Base-by-base conservation (phyloP, 1,284 basidiomycete genomes). In the Ceratobasidium sp. region DNA sequence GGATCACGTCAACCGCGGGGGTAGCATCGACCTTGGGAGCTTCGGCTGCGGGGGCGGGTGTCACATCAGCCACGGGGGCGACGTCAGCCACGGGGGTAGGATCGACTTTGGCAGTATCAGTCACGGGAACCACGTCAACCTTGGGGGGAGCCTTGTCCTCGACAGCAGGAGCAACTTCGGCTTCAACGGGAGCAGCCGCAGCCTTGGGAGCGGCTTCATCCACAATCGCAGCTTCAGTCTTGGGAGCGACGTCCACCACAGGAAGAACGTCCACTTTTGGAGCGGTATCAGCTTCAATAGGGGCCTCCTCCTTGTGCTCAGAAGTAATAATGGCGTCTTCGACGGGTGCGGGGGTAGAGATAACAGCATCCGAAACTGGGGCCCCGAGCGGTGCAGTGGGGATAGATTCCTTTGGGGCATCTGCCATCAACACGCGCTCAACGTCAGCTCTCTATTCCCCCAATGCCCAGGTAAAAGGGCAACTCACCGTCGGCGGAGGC, bases 311-410 rank as follows among this genome's bases (percentile, higher is more conserved):
- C 22, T 50, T 27, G 47, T 6, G 47, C 15, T 25, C 47, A 7
- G 25, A 40, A 27, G 58, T 50, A n/a, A 31, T 32, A n/a, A 50
- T 32, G 31, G 27, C 34, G 20, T 62, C 45, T 25, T 64, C 62
- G 20, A 20, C 42, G 3, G 47, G 31, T 27, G 31, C 62, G 38
- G 62, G 62, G 34, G 32, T 34, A 42, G 45, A 38, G 25, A 65
- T 35, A 40, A 53, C 47, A 25, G 34, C 17, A 32, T 65, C 31
- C 29, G 62, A 25, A 12, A 12, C 49, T 13, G 50, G 62, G 32
- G 45, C 58, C 31, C 45, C 58, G 32, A 62, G 58, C 32, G 45
- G 31, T 25, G 58, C 58, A 27, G 58, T 62, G 58, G 58, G 43
- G 15, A 20, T 15, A 62, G 27, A n/a, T 49, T 62, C 58, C 45